Conservation (phyloP, 2,329 filamentous ascomycete genomes). For the Sarocladium brachiariae region DNA sequence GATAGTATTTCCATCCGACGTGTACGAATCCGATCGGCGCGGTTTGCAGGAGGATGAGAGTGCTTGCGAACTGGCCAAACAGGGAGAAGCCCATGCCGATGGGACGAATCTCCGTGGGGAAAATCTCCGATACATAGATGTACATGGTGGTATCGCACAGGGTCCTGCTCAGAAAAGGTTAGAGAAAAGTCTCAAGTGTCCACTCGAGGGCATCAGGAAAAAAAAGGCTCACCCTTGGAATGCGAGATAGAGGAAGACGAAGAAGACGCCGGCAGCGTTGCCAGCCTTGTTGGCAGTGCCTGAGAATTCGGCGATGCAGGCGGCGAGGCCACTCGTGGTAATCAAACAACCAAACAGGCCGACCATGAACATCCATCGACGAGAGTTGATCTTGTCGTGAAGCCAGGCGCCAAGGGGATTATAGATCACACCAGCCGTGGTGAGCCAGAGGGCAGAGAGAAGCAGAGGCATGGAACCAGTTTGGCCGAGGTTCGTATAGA, state of each 20-base stretch:
- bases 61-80: slow-evolving; percentile 22
- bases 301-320: slow-evolving; percentile 28
- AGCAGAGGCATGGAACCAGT: slow-evolving; percentile 33
- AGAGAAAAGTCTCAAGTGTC: background rate
- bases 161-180: slow-evolving; percentile 22
- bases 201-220: background rate
- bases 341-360: slow-evolving; percentile 34
- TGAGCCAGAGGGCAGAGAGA: slow-evolving; percentile 32
- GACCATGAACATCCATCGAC: slow-evolving; percentile 35
- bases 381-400: slow-evolving; percentile 38
- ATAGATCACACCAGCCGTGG: slow-evolving; percentile 40
- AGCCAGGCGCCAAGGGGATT: slow-evolving; percentile 43
- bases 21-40: slow-evolving; percentile 21
- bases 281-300: slow-evolving; percentile 31
- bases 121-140: slow-evolving; percentile 18
- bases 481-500: slow-evolving; percentile 32
- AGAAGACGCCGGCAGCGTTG: slow-evolving; percentile 32
- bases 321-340: slow-evolving; percentile 26
- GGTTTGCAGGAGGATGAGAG: slow-evolving; percentile 24
- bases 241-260: slow-evolving; percentile 40
- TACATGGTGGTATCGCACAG: slow-evolving; percentile 34
- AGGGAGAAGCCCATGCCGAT: slow-evolving; percentile 20
- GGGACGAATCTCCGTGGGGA: slow-evolving; percentile 19
- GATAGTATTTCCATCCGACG: slow-evolving; percentile 25
- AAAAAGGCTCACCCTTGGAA: slow-evolving; percentile 36